phyloP scores from a whole-genome alignment of 176 grass and related monocot species.

The Triticum monococcum region DNA sequence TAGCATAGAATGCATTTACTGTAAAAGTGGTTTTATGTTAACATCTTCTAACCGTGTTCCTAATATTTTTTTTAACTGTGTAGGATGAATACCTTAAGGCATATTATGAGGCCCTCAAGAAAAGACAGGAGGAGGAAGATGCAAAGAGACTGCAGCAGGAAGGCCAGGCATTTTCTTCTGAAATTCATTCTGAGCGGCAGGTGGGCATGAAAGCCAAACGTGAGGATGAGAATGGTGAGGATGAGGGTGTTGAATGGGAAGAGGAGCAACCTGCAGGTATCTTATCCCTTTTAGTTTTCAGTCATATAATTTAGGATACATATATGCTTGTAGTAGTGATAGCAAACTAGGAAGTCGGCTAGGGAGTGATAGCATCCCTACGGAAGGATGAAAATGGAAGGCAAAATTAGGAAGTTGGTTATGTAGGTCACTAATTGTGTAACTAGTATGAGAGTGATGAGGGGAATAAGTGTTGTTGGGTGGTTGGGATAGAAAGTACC shows the following conservation, averaged over 20 bases:
- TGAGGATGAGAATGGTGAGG: conserved; percentile 54
- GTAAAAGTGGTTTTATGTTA: background rate
- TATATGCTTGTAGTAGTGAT: background rate
- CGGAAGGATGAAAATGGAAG: background rate
- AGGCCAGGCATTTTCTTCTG: conserved; percentile 27
- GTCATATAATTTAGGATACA: background rate
- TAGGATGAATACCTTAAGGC: conserved; percentile 93
- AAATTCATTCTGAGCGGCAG: conserved; percentile 52
- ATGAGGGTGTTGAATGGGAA: conserved; percentile 80
- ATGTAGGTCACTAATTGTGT: background rate
- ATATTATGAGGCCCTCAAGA: conserved; percentile 74
- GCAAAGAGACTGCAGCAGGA: conserved; percentile 49
- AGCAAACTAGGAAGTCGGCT: background rate
- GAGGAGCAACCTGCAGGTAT: conserved; percentile 59
- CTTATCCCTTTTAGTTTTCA: conserved; percentile 21
- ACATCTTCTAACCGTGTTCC: background rate
- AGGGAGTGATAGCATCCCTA: background rate
- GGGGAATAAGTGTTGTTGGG: background rate
- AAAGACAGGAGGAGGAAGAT: conserved; percentile 62
- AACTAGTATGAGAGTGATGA: background rate
- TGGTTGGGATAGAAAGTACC: background rate
- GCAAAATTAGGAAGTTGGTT: background rate
- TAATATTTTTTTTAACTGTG: background rate
- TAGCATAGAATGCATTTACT: conserved; percentile 22
- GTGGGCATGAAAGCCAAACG: conserved; percentile 85